Evolutionary conservation across 2,329 filamentous ascomycete species (phyloP), one percentile per base, ranked within the genome.

Genomic region (Stemphylium lycopersici): DNA sequence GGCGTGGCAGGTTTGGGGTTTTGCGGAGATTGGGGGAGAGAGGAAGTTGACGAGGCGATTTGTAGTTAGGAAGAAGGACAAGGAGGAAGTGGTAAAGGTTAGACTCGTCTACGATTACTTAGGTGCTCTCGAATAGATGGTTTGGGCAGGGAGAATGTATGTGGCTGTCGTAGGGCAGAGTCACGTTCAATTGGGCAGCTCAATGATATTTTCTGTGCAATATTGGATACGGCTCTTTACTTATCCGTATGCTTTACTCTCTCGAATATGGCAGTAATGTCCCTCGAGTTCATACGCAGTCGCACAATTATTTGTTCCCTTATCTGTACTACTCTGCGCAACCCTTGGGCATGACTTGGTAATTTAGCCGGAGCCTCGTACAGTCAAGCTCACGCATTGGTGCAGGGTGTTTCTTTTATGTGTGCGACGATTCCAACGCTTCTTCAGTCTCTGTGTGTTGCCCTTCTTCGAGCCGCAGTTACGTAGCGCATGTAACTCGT

Each of bases 81-180:
- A 66, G 42, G 59, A 70, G 39, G 63, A 72, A 48, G 67, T 64
- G 18, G 59, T 65, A 11, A 65, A 63, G 55, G 59, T 70, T 16
- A 63, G 62, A 42, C 47, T 77, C 50, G 67, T 71, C n/a, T 76
- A 76, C 53, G 72, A 73, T 40, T 76, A 67, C 58, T 36, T 52
- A 31, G 71, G 68, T 15, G 57, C 67, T 47, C 40, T 68, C 53
- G 50, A 63, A 34, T 55, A 56, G 20, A 22, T 16, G 18, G 15
- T 13, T 39, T 32, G 4, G 36, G 18, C 11, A 18, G 37, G 4
- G 15, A 24, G 15, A 18, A 8, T 16, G 24, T 20, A 16, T 6
- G 6, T 10, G 10, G n/a, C 10, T 8, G n/a, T 8, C 32, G 20
- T n/a, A 36, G 20, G 10, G 20, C 16, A 5, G 22, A 1, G 13